Evolutionary conservation across 352 stramenopile genomes (phyloP).

Genomic region (Globisporangium mamillatum): DNA sequence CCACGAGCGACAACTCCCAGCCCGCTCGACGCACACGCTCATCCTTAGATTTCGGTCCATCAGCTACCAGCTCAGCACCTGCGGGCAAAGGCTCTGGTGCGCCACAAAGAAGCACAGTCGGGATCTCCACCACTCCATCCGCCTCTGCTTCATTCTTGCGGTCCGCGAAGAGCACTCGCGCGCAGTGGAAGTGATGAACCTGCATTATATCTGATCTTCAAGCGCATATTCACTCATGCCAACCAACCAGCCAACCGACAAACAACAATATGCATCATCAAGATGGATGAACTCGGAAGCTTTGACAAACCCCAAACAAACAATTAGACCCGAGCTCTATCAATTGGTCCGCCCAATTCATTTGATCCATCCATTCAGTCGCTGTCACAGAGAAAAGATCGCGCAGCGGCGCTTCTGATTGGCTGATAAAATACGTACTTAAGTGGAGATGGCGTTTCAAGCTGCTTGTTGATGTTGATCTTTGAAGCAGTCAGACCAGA

Average conservation of each 20-base stretch:
- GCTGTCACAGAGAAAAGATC: conserved; percentile 12
- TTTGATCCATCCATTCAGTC: conserved; percentile 4
- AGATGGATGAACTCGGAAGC: neutral
- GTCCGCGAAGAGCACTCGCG: conserved; percentile 28
- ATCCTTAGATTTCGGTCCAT: conserved; percentile 28
- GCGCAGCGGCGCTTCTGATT: conserved; percentile 4
- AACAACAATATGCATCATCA: neutral
- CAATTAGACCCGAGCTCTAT: neutral
- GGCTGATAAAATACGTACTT: conserved; percentile 7
- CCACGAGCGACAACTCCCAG: conserved; percentile 21
- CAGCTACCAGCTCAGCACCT: neutral
- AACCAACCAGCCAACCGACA: neutral
- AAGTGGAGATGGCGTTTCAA: neutral
- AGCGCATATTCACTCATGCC: neutral
- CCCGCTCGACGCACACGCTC: conserved; percentile 30
- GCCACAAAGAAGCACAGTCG: conserved; percentile 10
- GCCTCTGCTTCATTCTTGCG: conserved; percentile 18
- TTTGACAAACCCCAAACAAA: neutral
- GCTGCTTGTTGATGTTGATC: conserved; percentile 1
- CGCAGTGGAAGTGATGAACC: conserved; percentile 44
- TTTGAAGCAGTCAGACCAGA: conserved; percentile 5
- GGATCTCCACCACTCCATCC: neutral
- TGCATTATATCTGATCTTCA: neutral
- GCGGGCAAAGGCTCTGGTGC: neutral
- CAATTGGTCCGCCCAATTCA: neutral